Evolutionary conservation across 192 early-diverging fungal species (phyloP), one percentile per base, ranked within the genome.

Genomic region (Coemansia reversa): DNA sequence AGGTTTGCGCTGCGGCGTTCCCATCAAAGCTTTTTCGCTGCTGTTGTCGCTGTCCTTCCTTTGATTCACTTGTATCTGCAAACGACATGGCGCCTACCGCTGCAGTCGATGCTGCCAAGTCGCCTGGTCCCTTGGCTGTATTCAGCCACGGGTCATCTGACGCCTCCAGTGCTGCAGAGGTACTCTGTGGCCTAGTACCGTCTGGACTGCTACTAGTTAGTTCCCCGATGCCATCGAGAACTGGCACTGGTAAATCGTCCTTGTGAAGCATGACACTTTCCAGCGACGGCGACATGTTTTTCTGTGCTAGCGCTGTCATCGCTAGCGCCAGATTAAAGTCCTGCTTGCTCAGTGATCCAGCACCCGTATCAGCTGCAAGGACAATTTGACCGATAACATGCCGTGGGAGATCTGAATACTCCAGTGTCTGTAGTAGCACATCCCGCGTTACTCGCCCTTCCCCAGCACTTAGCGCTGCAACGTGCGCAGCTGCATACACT

Each of bases 201-300:
- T 14, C 24, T 51, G 20, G 67, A 68, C 50, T 52, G 47, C 30
- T 51, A 24, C 63, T 53, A 51, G 58, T 62, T 71, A 82, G 79
- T 60, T 75, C 75, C 61, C 87, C 87, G 12, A 92, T 30, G 12
- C 84, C 85, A 14, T 84, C 73, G 16, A 90, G 76, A 51, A 82
- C 80, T 11, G 86, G 88, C 47, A 81, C 60, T 2, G 87, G 91
- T 45, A 89, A 74, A 60, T 88, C 85, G 60, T 90, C 77, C 58
- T 82, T 83, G 70, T 89, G 87, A 30, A 83, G 76, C 51, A 84
- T 73, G n/a, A 92, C 60, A 52, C 76, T 86, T 28, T 87, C 86
- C 39, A 90, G 76, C 6, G 91, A 84, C n/a, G 88, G 72, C 35
- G 87, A 81, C 87, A 92, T 89, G 77, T 92, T 87, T 71, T 92